Conservation (phyloP, 2,329 filamentous ascomycete species). For the Geosmithia putterillii region DNA sequence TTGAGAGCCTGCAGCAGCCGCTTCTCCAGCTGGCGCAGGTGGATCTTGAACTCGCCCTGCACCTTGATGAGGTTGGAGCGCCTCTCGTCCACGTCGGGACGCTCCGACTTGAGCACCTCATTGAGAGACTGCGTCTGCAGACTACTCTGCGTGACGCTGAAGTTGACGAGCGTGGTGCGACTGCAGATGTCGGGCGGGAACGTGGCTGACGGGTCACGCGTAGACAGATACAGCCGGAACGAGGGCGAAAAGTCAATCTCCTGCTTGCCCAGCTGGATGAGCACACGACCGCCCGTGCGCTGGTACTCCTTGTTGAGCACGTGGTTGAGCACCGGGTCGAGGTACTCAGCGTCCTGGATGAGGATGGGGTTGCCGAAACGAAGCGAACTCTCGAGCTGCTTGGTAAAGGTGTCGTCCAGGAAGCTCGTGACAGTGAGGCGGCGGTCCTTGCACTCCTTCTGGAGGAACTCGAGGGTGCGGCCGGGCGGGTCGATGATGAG, state of each 20-base stretch:
- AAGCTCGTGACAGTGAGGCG: slow-evolving; percentile 96
- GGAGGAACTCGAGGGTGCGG: slow-evolving; percentile 84
- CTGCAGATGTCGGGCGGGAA: slow-evolving; percentile 97
- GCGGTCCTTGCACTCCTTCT: slow-evolving; percentile 87
- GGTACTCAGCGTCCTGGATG: slow-evolving; percentile 93
- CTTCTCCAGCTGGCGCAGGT: slow-evolving; percentile 90
- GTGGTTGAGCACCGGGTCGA: slow-evolving; percentile 95
- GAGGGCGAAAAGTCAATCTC: slow-evolving; percentile 98
- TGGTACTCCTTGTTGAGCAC: slow-evolving; percentile 99
- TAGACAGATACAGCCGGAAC: slow-evolving; percentile 91
- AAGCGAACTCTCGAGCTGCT: slow-evolving; percentile 91
- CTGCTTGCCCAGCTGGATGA: slow-evolving; percentile 96
- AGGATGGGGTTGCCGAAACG: slow-evolving; percentile 97
- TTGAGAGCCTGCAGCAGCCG: slow-evolving; percentile 88
- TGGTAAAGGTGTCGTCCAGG: slow-evolving; percentile 94
- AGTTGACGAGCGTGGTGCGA: slow-evolving; percentile 97
- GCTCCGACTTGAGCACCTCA: slow-evolving; percentile 92
- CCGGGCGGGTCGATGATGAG: slow-evolving; percentile 97
- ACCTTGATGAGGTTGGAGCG: slow-evolving; percentile 96
- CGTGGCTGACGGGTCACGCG: slow-evolving; percentile 86
- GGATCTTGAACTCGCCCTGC: slow-evolving; percentile 98
- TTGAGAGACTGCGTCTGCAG: slow-evolving; percentile 96
- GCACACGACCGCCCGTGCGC: slow-evolving; percentile 91
- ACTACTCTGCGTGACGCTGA: slow-evolving; percentile 97
- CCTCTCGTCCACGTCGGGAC: slow-evolving; percentile 92